Conservation (phyloP, 2,329 filamentous ascomycete species). For the Leptographium galeiforme region DNA sequence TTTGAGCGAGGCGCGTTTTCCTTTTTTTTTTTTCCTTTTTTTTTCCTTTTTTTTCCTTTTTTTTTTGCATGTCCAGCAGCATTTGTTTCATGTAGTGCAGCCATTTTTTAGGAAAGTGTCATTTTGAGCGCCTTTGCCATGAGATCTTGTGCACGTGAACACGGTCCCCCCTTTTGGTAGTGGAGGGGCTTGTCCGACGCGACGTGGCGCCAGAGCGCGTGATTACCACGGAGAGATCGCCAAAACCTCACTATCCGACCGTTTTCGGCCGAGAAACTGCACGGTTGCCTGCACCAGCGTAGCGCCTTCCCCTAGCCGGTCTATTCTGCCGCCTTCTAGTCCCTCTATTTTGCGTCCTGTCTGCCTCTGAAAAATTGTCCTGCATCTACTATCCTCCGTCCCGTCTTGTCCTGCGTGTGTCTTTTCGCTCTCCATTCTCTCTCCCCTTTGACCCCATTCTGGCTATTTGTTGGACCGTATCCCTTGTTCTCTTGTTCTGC, state of each 20-base stretch:
- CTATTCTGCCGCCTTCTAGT: not conserved
- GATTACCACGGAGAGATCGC: not conserved
- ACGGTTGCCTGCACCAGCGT: not conserved
- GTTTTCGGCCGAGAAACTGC: not conserved
- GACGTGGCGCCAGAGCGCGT: not conserved
- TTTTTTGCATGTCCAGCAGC: too few relatives aligned
- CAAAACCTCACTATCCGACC: not conserved
- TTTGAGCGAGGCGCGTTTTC: too few relatives aligned
- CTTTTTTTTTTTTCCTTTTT: not conserved
- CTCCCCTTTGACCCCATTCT: too few relatives aligned
- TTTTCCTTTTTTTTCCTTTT: not conserved
- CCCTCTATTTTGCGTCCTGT: too few relatives aligned
- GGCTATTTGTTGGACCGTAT: not conserved
- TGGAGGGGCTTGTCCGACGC: not conserved
- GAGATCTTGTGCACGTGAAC: not conserved
- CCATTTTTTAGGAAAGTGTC: not conserved
- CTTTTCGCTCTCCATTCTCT: not conserved
- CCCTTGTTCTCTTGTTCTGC: not conserved
- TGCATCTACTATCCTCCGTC: too few relatives aligned
- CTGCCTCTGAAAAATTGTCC: too few relatives aligned
- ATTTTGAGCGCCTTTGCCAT: too few relatives aligned
- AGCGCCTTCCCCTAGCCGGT: not conserved
- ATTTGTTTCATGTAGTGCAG: not conserved
- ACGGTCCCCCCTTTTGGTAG: not conserved
- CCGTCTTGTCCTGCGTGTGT: not conserved